Percentiles rank a stretch among this genome's conserved stretches.
Evolutionary conservation across 331 rosid genomes (phyloP).

Genomic region (Quercus phellos): DNA sequence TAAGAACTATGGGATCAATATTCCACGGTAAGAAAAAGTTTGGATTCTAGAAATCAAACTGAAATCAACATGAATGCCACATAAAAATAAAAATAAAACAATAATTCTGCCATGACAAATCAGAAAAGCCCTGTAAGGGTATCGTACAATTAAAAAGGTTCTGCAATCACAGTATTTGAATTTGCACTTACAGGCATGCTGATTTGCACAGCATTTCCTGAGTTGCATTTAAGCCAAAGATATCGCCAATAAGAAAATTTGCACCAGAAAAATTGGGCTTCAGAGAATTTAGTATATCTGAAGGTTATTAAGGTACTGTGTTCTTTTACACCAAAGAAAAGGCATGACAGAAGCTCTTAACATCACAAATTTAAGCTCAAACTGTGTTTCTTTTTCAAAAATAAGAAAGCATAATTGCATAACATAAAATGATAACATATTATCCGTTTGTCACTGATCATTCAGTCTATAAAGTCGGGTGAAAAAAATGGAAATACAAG

Average conservation of each 20-base stretch:
- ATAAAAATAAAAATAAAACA: constrained; percentile 5
- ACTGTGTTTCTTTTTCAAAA: not conserved
- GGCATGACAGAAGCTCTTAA: not conserved
- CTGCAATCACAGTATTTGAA: constrained; percentile 7
- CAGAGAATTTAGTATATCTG: constrained; percentile 63
- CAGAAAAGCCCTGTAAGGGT: not conserved
- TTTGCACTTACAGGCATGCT: constrained; percentile 60
- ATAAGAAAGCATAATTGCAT: not conserved
- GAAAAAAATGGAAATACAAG: not conserved
- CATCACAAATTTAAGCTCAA: constrained; percentile 2
- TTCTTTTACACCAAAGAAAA: not conserved
- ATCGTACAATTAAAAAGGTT: not conserved
- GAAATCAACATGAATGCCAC: constrained; percentile 8
- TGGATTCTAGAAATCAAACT: constrained; percentile 5
- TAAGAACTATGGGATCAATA: not conserved
- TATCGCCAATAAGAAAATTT: constrained; percentile 35
- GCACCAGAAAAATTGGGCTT: constrained; percentile 53
- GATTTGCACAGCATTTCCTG: constrained; percentile 37
- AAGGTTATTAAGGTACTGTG: constrained; percentile 39
- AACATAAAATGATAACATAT: not conserved
- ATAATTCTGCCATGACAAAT: not conserved
- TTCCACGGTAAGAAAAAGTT: constrained; percentile 8
- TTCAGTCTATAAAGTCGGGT: not conserved
- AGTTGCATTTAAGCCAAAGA: constrained; percentile 53
- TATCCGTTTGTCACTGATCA: not conserved